Conservation (phyloP, 2,329 filamentous ascomycete genomes). For the Davidsoniella eucalypti region DNA sequence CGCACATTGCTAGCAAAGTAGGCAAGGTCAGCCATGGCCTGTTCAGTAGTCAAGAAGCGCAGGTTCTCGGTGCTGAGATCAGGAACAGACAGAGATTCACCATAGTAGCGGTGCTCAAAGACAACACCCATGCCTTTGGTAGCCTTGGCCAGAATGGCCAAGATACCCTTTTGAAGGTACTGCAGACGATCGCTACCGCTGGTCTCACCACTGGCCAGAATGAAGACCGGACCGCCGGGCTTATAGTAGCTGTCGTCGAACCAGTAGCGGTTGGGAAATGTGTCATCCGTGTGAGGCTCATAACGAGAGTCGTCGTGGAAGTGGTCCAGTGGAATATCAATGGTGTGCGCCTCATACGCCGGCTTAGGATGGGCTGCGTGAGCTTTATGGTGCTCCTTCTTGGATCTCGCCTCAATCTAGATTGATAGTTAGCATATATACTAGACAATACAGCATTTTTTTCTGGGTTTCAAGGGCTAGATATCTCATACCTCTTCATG, state of each 20-base stretch:
- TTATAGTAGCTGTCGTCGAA: constrained; percentile 64
- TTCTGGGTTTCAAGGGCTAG: too few relatives aligned
- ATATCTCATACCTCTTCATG: neutral
- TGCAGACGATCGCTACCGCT: constrained; percentile 43
- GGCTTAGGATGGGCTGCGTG: neutral
- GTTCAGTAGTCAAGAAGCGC: constrained; percentile 70
- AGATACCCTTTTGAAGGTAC: constrained; percentile 63
- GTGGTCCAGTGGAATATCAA: constrained; percentile 46
- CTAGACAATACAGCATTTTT: too few relatives aligned
- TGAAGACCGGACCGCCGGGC: constrained; percentile 63
- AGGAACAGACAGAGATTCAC: constrained; percentile 50
- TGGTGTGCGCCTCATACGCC: constrained; percentile 23
- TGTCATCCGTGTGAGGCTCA: constrained; percentile 54
- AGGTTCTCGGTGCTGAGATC: constrained; percentile 53
- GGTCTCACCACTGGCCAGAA: constrained; percentile 59
- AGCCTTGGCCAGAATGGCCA: constrained; percentile 51
- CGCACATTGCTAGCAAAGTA: constrained; percentile 63
- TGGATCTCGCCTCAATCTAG: too few relatives aligned
- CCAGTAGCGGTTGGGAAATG: constrained; percentile 64
- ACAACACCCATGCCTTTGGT: constrained; percentile 63
- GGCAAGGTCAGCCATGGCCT: constrained; percentile 63
- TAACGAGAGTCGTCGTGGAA: constrained; percentile 69
- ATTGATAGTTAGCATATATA: too few relatives aligned
- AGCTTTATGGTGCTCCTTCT: too few relatives aligned
- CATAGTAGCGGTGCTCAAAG: constrained; percentile 80